phyloP scores from a whole-genome alignment of 2,329 filamentous ascomycete species.

The Stagonosporopsis cucurbitacearum region DNA sequence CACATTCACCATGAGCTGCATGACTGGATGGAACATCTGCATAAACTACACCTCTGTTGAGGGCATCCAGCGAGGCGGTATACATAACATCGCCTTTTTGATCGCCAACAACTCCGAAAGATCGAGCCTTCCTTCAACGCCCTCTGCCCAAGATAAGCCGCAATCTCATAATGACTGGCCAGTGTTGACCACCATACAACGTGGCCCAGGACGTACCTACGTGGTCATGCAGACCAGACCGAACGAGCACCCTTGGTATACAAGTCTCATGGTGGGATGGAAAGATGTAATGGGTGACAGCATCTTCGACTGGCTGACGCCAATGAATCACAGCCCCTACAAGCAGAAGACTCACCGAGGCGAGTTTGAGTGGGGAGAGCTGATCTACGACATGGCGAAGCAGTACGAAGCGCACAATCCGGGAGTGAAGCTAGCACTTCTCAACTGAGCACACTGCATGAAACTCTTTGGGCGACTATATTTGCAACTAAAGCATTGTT shows the following conservation, averaged over 20 bases:
- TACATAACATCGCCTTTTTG: constrained; percentile 76
- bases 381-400: constrained; percentile 54
- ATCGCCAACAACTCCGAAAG: constrained; percentile 25
- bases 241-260: constrained; percentile 85
- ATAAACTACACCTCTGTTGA: constrained; percentile 87
- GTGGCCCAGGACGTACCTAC: constrained; percentile 65
- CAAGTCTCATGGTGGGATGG: constrained; percentile 74
- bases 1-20: constrained; percentile 75
- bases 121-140: constrained; percentile 20
- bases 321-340: constrained; percentile 77
- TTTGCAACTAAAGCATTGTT: constrained; percentile 18
- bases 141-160: constrained; percentile 16
- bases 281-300: constrained; percentile 78
- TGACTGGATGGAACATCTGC: constrained; percentile 72
- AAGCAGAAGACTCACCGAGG: constrained; percentile 70
- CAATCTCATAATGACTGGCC: constrained; percentile 29
- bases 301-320: constrained; percentile 79
- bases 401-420: constrained; percentile 37
- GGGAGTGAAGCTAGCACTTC: constrained; percentile 24
- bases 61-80: constrained; percentile 65
- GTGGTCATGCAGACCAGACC: constrained; percentile 76
- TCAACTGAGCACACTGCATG: constrained; percentile 12
- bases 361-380: constrained; percentile 71
- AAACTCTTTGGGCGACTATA: neutral
- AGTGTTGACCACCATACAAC: constrained; percentile 29